phyloP scores from a whole-genome alignment of 352 stramenopile genomes.

The Globisporangium spinosum region DNA sequence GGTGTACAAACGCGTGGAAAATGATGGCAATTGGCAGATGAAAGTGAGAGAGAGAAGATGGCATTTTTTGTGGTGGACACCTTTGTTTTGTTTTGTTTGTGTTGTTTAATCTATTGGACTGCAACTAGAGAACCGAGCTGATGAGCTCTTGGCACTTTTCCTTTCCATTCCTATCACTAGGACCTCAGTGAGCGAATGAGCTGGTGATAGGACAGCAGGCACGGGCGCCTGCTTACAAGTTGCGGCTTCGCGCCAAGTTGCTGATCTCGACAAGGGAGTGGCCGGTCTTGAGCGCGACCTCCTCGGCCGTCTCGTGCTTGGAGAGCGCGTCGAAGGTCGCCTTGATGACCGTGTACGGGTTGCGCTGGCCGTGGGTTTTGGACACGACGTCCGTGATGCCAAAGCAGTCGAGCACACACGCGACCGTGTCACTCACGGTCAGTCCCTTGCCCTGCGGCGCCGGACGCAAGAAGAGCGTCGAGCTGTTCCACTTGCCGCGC shows the following conservation, averaged over 20 bases:
- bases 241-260: conserved; percentile 65
- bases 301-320: conserved; percentile 92
- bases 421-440: conserved; percentile 77
- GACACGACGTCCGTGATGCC: conserved; percentile 91
- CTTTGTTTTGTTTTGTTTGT: conserved; percentile 8
- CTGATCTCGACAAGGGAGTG: conserved; percentile 80
- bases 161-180: background rate
- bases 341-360: conserved; percentile 93
- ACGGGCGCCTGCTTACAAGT: conserved; percentile 37
- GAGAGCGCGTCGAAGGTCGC: conserved; percentile 93
- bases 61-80: background rate
- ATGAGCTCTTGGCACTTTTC: background rate
- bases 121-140: background rate
- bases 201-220: background rate
- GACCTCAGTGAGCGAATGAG: background rate
- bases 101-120: conserved; percentile 12
- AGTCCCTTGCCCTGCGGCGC: conserved; percentile 65
- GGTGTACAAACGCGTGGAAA: conserved; percentile 1
- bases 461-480: conserved; percentile 87
- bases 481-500: conserved; percentile 94
- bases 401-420: conserved; percentile 85
- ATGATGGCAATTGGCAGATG: background rate
- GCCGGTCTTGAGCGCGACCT: conserved; percentile 92
- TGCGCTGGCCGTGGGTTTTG: conserved; percentile 93
- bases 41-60: background rate